These are phyloP conservation scores for Oropetium thomaeum DNA, from an alignment of 176 grass and related monocot species.

Conservation along the genomic window DNA sequence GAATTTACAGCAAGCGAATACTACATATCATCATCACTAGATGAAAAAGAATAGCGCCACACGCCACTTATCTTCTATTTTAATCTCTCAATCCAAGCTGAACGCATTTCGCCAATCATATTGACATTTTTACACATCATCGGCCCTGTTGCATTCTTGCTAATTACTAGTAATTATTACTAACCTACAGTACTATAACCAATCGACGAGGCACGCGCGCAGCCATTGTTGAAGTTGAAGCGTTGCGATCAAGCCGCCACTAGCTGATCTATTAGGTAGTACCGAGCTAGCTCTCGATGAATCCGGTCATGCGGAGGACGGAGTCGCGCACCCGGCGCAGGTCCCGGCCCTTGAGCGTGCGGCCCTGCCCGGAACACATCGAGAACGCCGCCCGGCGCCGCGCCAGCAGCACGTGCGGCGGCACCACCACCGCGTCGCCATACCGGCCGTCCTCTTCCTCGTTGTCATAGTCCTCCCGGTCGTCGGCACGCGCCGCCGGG, in stretches of 20 bases:
- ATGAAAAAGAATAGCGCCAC: too few species aligned
- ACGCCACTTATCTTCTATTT: too few species aligned
- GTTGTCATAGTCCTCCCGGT: not conserved
- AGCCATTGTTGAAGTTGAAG: not conserved
- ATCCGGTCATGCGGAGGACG: slow-evolving; percentile 78
- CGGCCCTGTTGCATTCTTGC: not conserved
- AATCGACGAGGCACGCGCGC: too few species aligned
- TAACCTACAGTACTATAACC: too few species aligned
- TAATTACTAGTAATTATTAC: too few species aligned
- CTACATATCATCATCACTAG: too few species aligned
- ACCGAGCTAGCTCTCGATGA: slow-evolving; percentile 63
- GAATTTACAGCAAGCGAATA: slow-evolving; percentile 28
- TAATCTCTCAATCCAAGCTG: not conserved
- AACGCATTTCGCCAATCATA: not conserved
- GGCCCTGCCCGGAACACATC: slow-evolving; percentile 56
- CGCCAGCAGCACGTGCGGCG: slow-evolving; percentile 66
- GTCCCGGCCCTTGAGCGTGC: slow-evolving; percentile 76
- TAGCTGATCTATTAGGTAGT: not conserved
- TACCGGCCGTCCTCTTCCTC: not conserved
- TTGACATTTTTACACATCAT: too few species aligned
- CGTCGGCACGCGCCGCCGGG: not conserved
- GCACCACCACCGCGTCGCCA: slow-evolving; percentile 32
- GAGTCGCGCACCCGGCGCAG: slow-evolving; percentile 53
- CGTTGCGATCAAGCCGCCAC: not conserved
- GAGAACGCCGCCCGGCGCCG: slow-evolving; percentile 41